Conservation (phyloP, 495 filamentous ascomycete species). For the Poronia punctata region DNA sequence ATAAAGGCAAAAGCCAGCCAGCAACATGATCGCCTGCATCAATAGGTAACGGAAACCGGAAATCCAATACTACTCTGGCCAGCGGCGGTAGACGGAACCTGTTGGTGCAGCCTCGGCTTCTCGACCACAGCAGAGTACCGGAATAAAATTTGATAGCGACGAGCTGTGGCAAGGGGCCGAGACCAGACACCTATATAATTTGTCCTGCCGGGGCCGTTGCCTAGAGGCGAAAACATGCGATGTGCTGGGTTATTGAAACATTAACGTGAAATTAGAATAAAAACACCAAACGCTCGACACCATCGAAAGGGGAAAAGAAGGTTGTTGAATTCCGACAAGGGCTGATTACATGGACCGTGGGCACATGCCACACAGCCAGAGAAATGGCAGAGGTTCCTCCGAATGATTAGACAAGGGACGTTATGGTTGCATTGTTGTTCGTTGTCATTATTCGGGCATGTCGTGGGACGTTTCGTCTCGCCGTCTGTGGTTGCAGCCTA, state of each 20-base stretch:
- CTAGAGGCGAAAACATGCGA: neutral
- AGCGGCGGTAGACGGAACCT: constrained; percentile 9
- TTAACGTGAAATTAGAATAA: constrained; percentile 18
- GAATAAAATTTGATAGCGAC: constrained; percentile 12
- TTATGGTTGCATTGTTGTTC: constrained; percentile 4
- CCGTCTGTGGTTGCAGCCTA: constrained; percentile 20
- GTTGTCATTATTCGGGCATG: constrained; percentile 11
- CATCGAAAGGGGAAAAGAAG: constrained; percentile 17
- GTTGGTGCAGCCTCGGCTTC: constrained; percentile 16
- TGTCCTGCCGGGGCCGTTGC: neutral
- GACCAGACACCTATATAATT: neutral
- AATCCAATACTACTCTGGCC: constrained; percentile 4
- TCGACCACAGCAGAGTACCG: constrained; percentile 16
- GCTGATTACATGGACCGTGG: constrained; percentile 9
- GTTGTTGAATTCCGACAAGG: constrained; percentile 11
- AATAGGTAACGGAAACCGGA: constrained; percentile 9
- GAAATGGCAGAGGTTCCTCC: constrained; percentile 12
- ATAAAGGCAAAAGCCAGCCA: constrained; percentile 18
- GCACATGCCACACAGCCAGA: constrained; percentile 8
- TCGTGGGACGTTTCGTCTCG: constrained; percentile 18
- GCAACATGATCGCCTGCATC: constrained; percentile 15
- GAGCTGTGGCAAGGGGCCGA: constrained; percentile 11
- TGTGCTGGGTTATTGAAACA: constrained; percentile 23
- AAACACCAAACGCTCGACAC: constrained; percentile 27
- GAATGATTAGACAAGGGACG: too few relatives aligned